Evolutionary conservation across 2,329 filamentous ascomycete species (phyloP).

Genomic region (Clarireedia sp.): DNA sequence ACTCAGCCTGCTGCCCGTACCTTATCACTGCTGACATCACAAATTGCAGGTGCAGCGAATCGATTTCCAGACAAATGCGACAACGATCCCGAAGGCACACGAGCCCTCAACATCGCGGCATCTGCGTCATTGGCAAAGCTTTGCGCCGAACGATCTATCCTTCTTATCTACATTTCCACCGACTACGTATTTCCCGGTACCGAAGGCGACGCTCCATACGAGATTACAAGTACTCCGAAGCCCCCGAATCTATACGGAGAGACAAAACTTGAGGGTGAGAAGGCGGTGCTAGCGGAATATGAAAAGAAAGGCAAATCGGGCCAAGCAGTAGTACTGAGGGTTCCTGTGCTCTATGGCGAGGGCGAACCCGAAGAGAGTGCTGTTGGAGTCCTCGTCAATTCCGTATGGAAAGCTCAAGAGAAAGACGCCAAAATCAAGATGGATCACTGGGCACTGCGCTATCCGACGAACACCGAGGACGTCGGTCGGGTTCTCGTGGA

Average conservation of each 20-base stretch:
- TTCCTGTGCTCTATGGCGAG: constrained; percentile 80
- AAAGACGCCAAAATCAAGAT: constrained; percentile 57
- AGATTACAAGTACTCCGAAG: constrained; percentile 49
- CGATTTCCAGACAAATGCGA: constrained; percentile 82
- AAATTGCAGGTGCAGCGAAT: constrained; percentile 65
- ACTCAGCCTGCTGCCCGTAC: not conserved
- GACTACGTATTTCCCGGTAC: constrained; percentile 72
- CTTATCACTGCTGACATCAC: not conserved
- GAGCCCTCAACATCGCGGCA: constrained; percentile 65
- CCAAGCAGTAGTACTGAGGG: constrained; percentile 62
- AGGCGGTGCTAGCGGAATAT: constrained; percentile 59
- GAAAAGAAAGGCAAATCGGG: constrained; percentile 40
- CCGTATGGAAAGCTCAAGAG: constrained; percentile 65
- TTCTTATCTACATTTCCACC: constrained; percentile 73
- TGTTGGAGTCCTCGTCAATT: constrained; percentile 72
- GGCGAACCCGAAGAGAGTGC: constrained; percentile 70
- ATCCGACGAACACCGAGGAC: constrained; percentile 84
- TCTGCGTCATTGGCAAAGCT: constrained; percentile 57
- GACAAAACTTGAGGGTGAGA: constrained; percentile 64
- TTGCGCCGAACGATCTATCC: constrained; percentile 51
- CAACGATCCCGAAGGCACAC: constrained; percentile 66
- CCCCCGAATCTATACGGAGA: constrained; percentile 72
- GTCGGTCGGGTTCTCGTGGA: constrained; percentile 66
- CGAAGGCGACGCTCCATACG: constrained; percentile 78
- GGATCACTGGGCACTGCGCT: constrained; percentile 79